Evolutionary conservation across 768 basidiomycete species (phyloP).

Genomic region (Termitomyces sp.): DNA sequence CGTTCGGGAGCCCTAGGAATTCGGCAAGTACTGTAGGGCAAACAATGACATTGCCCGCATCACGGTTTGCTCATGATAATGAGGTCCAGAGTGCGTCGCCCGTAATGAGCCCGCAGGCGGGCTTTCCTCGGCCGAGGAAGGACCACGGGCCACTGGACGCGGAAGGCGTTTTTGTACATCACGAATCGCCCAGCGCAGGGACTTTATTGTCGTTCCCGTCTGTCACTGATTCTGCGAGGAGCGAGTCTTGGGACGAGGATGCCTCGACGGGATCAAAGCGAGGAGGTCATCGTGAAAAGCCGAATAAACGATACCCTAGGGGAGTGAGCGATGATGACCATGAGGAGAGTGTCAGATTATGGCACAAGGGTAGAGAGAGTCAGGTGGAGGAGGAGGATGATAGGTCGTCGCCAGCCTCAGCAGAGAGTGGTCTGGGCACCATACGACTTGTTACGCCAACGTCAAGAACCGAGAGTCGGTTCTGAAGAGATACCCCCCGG

Average conservation of each 20-base stretch:
- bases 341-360: slow-evolving; percentile 59
- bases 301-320: slow-evolving; percentile 41
- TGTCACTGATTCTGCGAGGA: slow-evolving; percentile 44
- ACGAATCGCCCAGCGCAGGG: slow-evolving; percentile 17
- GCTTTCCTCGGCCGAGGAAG: slow-evolving; percentile 17
- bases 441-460: slow-evolving; percentile 14
- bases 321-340: slow-evolving; percentile 47
- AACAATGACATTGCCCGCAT: slow-evolving; percentile 26
- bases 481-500: slow-evolving; percentile 4
- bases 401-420: slow-evolving; percentile 3
- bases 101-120: slow-evolving; percentile 26
- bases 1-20: not conserved
- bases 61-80: slow-evolving; percentile 23
- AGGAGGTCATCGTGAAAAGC: slow-evolving; percentile 27
- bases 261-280: slow-evolving; percentile 16
- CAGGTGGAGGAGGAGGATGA: slow-evolving; percentile 18
- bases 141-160: slow-evolving; percentile 27
- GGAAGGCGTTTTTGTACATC: slow-evolving; percentile 28
- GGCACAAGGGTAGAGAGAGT: slow-evolving; percentile 25
- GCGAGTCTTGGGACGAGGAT: slow-evolving; percentile 33
- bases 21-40: slow-evolving; percentile 16
- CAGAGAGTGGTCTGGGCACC: slow-evolving; percentile 3
- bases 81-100: slow-evolving; percentile 43
- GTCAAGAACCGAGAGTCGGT: slow-evolving; percentile 6
- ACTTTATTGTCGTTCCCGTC: slow-evolving; percentile 45